Conservation (phyloP, 768 basidiomycete species). For the Tricholoma flavovirens region DNA sequence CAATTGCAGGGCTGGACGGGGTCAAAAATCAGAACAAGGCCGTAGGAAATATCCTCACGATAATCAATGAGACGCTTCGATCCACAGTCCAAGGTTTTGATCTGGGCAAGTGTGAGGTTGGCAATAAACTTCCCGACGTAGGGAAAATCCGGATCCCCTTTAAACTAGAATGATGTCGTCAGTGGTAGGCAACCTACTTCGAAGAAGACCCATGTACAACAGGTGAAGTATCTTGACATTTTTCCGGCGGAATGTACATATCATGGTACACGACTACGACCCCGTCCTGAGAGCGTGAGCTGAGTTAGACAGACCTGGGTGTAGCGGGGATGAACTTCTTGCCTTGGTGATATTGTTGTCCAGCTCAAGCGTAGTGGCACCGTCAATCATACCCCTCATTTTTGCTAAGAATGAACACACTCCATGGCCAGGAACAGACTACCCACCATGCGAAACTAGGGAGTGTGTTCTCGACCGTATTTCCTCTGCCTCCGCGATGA, state of each 20-base stretch:
- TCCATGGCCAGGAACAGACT: constrained; percentile 1
- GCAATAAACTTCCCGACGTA: constrained; percentile 74
- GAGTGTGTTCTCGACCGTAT: constrained; percentile 66
- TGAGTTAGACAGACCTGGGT: neutral
- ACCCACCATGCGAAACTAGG: constrained; percentile 72
- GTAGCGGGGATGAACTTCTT: constrained; percentile 1
- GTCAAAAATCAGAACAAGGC: neutral
- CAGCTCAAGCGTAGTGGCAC: constrained; percentile 70
- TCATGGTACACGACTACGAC: constrained; percentile 81
- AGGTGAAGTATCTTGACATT: constrained; percentile 66
- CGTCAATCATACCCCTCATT: constrained; percentile 66
- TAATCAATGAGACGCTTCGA: constrained; percentile 53
- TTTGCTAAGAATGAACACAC: constrained; percentile 5
- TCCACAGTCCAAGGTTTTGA: constrained; percentile 79
- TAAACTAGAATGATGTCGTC: constrained; percentile 30
- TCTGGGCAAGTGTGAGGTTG: constrained; percentile 73
- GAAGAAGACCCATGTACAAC: constrained; percentile 35
- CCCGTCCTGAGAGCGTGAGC: constrained; percentile 53
- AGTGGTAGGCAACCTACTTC: neutral
- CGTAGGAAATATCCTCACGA: constrained; percentile 35
- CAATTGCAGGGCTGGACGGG: constrained; percentile 35
- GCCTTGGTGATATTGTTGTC: constrained; percentile 77
- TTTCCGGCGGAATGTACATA: constrained; percentile 52
- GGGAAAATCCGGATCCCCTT: constrained; percentile 56
- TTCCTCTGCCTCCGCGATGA: constrained; percentile 73